A percentile compares a stretch with the other conserved stretches of the same genome.
Evolutionary conservation across 345 rosid genomes (phyloP).

Genomic region (Rhodamnia argentea): DNA sequence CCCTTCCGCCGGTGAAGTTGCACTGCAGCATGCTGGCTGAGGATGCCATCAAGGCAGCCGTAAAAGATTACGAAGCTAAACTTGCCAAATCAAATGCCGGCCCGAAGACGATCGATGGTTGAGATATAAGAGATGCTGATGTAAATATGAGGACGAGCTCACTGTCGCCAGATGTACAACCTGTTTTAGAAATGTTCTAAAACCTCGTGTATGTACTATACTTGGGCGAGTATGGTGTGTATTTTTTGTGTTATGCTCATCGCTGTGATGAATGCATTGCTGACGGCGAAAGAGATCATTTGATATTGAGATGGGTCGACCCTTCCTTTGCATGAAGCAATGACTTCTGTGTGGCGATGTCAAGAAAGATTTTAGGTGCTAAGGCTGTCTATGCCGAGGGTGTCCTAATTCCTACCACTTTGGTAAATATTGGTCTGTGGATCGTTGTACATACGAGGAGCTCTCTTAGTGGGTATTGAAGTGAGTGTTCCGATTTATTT

Average conservation of each 20-base stretch:
- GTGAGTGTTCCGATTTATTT: neutral
- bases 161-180: neutral
- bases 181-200: neutral
- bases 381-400: neutral
- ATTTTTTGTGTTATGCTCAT: neutral
- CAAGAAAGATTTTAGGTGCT: neutral
- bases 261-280: neutral
- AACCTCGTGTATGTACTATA: neutral
- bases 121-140: neutral
- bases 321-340: neutral
- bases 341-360: neutral
- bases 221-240: neutral
- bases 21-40: constrained; percentile 99
- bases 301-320: neutral
- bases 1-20: constrained; percentile 97
- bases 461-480: neutral
- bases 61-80: constrained; percentile 72
- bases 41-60: constrained; percentile 98
- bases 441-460: neutral
- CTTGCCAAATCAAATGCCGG: constrained; percentile 17
- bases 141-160: neutral
- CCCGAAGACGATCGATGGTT: neutral
- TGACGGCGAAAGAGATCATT: neutral
- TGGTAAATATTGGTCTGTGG: neutral
- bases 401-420: neutral